Evolutionary conservation across 768 basidiomycete genomes (phyloP), one percentile per base, ranked within the genome.

Genomic region (Rhodotorula sphaerocarpa): DNA sequence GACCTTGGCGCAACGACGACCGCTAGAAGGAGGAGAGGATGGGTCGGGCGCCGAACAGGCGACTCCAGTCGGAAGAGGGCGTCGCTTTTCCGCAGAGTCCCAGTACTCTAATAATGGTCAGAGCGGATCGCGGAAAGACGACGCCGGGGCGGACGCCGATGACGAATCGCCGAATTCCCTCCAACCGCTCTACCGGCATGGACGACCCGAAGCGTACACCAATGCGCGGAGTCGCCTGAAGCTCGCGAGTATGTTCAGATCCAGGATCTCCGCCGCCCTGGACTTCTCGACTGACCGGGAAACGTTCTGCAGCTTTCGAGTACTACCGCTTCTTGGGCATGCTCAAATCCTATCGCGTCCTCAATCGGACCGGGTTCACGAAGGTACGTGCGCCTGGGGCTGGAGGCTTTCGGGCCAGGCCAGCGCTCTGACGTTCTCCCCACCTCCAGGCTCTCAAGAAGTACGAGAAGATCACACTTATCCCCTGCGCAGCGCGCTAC

Each of bases 291-390:
- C 4, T 18, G 10, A 27, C 2, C 23, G 34, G 9, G 23, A 10
- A 10, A 46, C n/a, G n/a, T n/a, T 5, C 5, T 28, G 42, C 51
- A 60, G 59, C 69, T 1, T 64, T 65, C 63, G 62, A 65, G n/a
- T 67, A 86, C 73, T 93, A 97, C 70, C 87, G 89, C 23, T 86
- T 82, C 15, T 77, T 95, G 27, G 90, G 93, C 73, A 77, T 86
- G 55, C 78, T 99, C 64, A 87, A 90, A 70, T 89, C 89, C 72
- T 99, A 93, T 75, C 81, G 90, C 85, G 83, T 86, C 48, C 75
- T 96, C 44, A 97, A 99, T 74, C 75, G 90, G 15, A 87, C 88
- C 1, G 95, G 93, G 2, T 71, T 73, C 45, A 62, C 69, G 5
- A 72, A 71, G 65, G 65, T 64, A 4, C 52, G 66, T 7, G 0